Conservation (phyloP, 257 asterid species). For the Nicotiana knightiana region DNA sequence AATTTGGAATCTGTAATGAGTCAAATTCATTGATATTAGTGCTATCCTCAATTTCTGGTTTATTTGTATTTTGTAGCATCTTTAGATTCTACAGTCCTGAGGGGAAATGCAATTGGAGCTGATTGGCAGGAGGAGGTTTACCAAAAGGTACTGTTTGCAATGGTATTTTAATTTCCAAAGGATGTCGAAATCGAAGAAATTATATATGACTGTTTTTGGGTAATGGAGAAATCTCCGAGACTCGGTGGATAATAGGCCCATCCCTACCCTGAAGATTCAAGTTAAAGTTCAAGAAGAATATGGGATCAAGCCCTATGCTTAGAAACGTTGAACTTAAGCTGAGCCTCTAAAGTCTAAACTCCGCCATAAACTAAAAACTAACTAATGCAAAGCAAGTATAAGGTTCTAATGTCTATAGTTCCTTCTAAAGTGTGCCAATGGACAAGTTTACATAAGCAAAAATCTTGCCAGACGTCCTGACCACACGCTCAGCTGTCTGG, state of each 20-base stretch:
- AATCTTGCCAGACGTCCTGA: neutral
- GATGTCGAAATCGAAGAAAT: neutral
- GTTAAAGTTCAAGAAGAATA: neutral
- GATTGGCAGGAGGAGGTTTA: slow-evolving; percentile 91
- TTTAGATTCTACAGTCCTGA: slow-evolving; percentile 67
- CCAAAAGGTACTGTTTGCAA: slow-evolving; percentile 59
- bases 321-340: neutral
- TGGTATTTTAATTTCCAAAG: neutral
- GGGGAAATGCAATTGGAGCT: slow-evolving; percentile 57
- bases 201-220: too few relatives aligned
- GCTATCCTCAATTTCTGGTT: neutral
- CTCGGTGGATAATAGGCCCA: too few relatives aligned
- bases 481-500: too few relatives aligned
- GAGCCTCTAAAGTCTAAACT: neutral
- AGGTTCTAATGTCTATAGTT: neutral
- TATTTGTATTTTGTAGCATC: slow-evolving; percentile 45
- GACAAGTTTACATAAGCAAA: neutral
- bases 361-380: neutral
- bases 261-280: neutral
- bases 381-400: neutral
- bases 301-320: neutral
- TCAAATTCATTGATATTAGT: neutral
- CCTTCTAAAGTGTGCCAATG: neutral
- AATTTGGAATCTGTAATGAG: neutral
- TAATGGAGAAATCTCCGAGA: too few relatives aligned